Evolutionary conservation across 768 basidiomycete genomes (phyloP).

Genomic region (Candolleomyces efflorescens): DNA sequence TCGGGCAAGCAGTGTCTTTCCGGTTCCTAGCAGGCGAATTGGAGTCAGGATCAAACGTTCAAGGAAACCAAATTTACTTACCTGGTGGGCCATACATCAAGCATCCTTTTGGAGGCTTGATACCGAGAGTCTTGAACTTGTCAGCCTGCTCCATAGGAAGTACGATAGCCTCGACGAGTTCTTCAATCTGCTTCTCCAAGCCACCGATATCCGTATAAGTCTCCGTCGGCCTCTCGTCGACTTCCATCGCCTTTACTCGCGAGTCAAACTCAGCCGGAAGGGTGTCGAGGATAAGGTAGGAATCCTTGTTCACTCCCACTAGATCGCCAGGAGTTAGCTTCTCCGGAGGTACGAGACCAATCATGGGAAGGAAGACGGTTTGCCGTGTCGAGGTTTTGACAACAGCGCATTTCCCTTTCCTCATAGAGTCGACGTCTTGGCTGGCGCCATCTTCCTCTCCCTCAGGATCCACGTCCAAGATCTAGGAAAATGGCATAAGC

Average conservation of each 20-base stretch:
- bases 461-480: conserved; percentile 92
- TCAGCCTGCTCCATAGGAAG: conserved; percentile 98
- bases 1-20: conserved; percentile 95
- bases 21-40: conserved; percentile 54
- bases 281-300: conserved; percentile 93
- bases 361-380: conserved; percentile 97
- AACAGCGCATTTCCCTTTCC: conserved; percentile 96
- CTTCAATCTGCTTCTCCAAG: conserved; percentile 98
- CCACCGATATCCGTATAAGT: conserved; percentile 98
- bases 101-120: conserved; percentile 95
- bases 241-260: conserved; percentile 99
- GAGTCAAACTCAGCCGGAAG: conserved; percentile 97
- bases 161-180: conserved; percentile 96
- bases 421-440: conserved; percentile 92
- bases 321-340: conserved; percentile 88
- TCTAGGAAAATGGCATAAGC: conserved; percentile 42
- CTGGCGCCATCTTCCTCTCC: conserved; percentile 94
- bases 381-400: conserved; percentile 99
- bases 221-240: conserved; percentile 96
- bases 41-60: conserved; percentile 6
- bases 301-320: conserved; percentile 99
- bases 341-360: conserved; percentile 93
- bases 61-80: conserved; percentile 25
- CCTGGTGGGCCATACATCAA: conserved; percentile 99
- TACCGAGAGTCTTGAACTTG: conserved; percentile 97